Evolutionary conservation across 1,284 basidiomycete species (phyloP), one percentile per base, ranked within the genome.

Genomic region (Leccinum huronense): DNA sequence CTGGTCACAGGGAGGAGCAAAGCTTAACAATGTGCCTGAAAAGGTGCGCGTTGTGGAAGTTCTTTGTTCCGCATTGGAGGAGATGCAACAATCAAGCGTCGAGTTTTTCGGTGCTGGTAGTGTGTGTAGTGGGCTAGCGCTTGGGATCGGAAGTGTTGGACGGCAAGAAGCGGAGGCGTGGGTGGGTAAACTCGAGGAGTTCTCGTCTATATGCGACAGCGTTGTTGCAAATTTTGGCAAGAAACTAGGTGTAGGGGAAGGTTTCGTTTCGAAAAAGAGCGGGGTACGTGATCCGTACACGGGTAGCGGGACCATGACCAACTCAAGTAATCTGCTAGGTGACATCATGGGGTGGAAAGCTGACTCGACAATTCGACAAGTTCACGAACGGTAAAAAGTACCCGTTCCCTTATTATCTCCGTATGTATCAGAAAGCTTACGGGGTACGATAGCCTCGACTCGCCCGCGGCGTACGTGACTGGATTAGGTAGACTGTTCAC

Each of bases 361-460:
- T 97, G 56, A 88, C 88, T 62, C 85, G 93, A 68, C 87, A 88
- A 68, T 84, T 97, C 69, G 95, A 97, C 78, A 93, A 94, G 76
- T 88, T 98, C 72, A 94, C 94, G 48, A 94, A 90, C 68, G 91
- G 89, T 64, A 94, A 94, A 79, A 93, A 91, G 94, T 96, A 74
- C 72, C 88, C 80, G 62, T 56, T 68, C 65, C 66, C 30, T 59
- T 57, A 31, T 64, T 57, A 31, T 66, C 58, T 65, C 54, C 27
- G 11, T 56, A 30, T 57, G 45, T 62, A 54, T 69, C 51, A 33
- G 40, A 33, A 60, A 54, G 64, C 63, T 71, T 53, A 71, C 60
- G 65, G 38, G 54, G 63, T 51, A 45, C 59, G 56, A 67, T 72
- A 96, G 93, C 71, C 82, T 94, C 61, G 95, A 98, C 75, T 94